phyloP scores from a whole-genome alignment of 441 rosid species.

The Kokia cookei region DNA sequence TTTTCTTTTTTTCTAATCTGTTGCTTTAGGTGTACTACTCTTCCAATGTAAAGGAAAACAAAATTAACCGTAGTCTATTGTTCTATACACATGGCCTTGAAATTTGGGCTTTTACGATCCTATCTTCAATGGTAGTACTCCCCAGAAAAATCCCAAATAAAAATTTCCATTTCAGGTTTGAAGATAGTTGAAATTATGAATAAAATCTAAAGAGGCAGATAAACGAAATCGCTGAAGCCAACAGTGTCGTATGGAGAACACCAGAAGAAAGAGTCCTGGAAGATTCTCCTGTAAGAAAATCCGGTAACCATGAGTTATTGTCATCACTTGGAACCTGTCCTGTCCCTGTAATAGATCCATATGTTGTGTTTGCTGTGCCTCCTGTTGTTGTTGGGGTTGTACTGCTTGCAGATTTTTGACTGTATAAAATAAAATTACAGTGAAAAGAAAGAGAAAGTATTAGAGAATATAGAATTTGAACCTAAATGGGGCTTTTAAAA shows the following conservation, averaged over 20 bases:
- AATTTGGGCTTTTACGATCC: conserved; percentile 20
- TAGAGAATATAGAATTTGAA: background rate
- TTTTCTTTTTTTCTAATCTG: conserved; percentile 5
- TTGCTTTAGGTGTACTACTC: conserved; percentile 16
- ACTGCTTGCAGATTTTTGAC: conserved; percentile 42
- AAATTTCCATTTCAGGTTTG: background rate
- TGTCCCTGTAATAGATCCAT: background rate
- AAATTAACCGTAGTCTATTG: background rate
- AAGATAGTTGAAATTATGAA: conserved; percentile 1
- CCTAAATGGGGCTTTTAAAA: background rate
- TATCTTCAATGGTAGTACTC: background rate
- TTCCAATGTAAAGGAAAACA: background rate
- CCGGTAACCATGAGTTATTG: conserved; percentile 32
- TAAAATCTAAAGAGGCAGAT: conserved; percentile 5
- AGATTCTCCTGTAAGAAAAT: conserved; percentile 29
- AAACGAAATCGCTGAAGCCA: conserved; percentile 8
- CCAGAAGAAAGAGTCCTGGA: conserved; percentile 10
- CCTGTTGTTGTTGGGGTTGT: conserved; percentile 11
- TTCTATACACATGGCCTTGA: conserved; percentile 23
- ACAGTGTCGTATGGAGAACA: conserved; percentile 12
- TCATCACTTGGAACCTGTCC: background rate
- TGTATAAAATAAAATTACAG: conserved; percentile 3
- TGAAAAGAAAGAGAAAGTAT: background rate
- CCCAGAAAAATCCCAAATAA: background rate
- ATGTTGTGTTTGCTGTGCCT: background rate